A percentile compares a stretch with the other conserved stretches of the same genome.
Evolutionary conservation across 148 eudicot genomes (phyloP).

Genomic region (Silene latifolia): DNA sequence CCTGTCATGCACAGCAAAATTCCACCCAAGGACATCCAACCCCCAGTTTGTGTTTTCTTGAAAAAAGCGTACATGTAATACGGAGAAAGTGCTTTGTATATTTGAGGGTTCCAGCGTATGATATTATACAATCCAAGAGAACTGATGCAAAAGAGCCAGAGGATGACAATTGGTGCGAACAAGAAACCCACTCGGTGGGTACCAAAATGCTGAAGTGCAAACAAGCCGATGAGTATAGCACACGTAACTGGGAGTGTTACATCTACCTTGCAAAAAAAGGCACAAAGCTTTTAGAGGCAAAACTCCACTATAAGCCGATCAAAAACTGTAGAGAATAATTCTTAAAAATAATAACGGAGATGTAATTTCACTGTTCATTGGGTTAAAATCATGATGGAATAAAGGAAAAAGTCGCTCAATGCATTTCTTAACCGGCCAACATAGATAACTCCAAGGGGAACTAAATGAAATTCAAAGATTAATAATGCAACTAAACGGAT

Average conservation of each 20-base stretch:
- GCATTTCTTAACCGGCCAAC: neutral
- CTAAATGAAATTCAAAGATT: neutral
- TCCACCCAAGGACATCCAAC: slow-evolving; percentile 99
- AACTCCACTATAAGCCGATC: slow-evolving; percentile 1
- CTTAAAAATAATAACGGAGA: neutral
- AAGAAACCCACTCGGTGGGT: slow-evolving; percentile 85
- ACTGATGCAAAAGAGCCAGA: slow-evolving; percentile 91
- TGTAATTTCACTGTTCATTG: neutral
- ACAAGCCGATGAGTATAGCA: slow-evolving; percentile 68
- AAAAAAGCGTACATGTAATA: slow-evolving; percentile 93
- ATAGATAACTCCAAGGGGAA: neutral
- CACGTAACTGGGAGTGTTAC: slow-evolving; percentile 88
- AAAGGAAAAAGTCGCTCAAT: neutral
- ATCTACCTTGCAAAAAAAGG: slow-evolving; percentile 49
- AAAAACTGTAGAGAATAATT: neutral
- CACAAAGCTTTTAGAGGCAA: slow-evolving; percentile 12
- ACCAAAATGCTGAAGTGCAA: slow-evolving; percentile 85
- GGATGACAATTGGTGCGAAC: slow-evolving; percentile 82
- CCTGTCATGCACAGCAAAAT: slow-evolving; percentile 94
- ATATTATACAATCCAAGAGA: slow-evolving; percentile 87
- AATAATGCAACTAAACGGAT: slow-evolving; percentile 6
- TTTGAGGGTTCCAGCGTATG: slow-evolving; percentile 74
- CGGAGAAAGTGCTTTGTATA: slow-evolving; percentile 86
- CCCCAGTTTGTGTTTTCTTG: slow-evolving; percentile 77
- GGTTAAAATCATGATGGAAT: neutral